Percentiles rank a stretch among this genome's conserved stretches.
Evolutionary conservation across 225 moss, liverwort and hornwort genomes (phyloP).

Genomic region (Antitrichia curtipendula): DNA sequence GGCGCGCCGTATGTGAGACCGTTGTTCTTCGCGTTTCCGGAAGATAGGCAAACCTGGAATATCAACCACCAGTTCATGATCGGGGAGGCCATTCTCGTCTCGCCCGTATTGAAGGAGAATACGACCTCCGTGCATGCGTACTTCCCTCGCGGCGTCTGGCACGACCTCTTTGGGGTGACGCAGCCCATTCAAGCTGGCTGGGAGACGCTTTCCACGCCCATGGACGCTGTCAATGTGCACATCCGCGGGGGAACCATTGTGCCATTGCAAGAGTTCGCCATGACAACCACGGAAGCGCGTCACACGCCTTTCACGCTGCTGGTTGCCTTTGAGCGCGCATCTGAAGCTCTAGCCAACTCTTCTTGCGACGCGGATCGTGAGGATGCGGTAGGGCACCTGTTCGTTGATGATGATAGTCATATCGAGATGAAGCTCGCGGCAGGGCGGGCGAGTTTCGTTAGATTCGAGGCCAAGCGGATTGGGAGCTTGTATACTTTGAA

Average conservation of each 20-base stretch:
- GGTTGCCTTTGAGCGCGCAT: slow-evolving; percentile 8
- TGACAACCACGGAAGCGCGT: slow-evolving; percentile 32
- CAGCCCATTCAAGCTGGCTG: slow-evolving; percentile 1
- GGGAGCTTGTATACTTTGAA: slow-evolving; percentile 2
- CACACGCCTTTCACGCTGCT: slow-evolving; percentile 30
- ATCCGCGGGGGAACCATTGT: slow-evolving; percentile 25
- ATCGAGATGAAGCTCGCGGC: slow-evolving; percentile 8
- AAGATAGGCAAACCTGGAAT: slow-evolving; percentile 33
- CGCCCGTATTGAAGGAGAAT: slow-evolving; percentile 40
- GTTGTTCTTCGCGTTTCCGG: slow-evolving; percentile 47
- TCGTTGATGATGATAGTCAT: slow-evolving; percentile 17
- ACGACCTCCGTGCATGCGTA: slow-evolving; percentile 45
- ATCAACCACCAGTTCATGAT: slow-evolving; percentile 57
- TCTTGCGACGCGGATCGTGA: slow-evolving; percentile 8
- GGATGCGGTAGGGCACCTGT: slow-evolving; percentile 17
- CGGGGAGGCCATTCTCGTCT: slow-evolving; percentile 47
- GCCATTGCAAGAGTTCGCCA: slow-evolving; percentile 40
- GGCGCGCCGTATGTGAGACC: slow-evolving; percentile 61
- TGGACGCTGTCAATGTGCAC: slow-evolving; percentile 30
- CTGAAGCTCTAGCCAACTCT: not conserved
- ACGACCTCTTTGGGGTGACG: slow-evolving; percentile 36
- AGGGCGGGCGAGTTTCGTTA: slow-evolving; percentile 7
- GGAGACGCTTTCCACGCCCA: slow-evolving; percentile 5
- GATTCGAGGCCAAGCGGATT: slow-evolving; percentile 7
- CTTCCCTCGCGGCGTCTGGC: slow-evolving; percentile 61